Conservation (phyloP, 1,139 yeast genomes). For the Yamadazyma dushanensis region DNA sequence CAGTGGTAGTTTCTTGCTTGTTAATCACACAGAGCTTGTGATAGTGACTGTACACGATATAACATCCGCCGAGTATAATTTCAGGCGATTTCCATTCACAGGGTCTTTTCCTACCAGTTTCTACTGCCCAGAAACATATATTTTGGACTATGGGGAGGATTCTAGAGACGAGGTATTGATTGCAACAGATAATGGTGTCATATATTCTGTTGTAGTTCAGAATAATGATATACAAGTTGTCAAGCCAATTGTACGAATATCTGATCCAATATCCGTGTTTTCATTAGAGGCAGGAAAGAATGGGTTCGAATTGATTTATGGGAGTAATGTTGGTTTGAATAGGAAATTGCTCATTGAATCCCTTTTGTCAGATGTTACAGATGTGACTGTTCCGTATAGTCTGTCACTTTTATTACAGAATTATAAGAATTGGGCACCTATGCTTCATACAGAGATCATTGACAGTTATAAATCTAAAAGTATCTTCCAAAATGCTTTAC, state of each 20-base stretch:
- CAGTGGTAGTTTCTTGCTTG: conserved; percentile 36
- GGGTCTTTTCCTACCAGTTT: conserved; percentile 42
- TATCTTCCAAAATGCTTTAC: conserved; percentile 20
- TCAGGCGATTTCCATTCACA: conserved; percentile 17
- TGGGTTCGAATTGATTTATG: conserved; percentile 29
- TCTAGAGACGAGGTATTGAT: conserved; percentile 37
- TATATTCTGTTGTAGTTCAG: conserved; percentile 31
- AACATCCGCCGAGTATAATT: conserved; percentile 46
- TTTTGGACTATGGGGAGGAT: conserved; percentile 12
- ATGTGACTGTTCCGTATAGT: conserved; percentile 15
- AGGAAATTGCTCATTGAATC: conserved; percentile 25
- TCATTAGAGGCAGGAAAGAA: conserved; percentile 22
- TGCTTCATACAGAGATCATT: conserved; percentile 41
- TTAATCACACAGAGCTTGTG: conserved; percentile 26
- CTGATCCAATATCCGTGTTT: conserved; percentile 36
- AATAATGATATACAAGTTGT: conserved; percentile 14
- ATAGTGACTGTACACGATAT: conserved; percentile 44
- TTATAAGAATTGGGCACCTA: conserved; percentile 52
- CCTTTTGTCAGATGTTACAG: conserved; percentile 13
- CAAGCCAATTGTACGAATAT: conserved; percentile 25
- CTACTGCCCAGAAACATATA: conserved; percentile 25
- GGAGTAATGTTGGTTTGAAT: conserved; percentile 37
- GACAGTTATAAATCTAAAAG: conserved; percentile 24
- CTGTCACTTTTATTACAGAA: conserved; percentile 16
- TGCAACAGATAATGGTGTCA: conserved; percentile 42